Evolutionary conservation across 371 early-diverging fungal genomes (phyloP), one percentile per base, ranked within the genome.

Genomic region (Zopfochytrium polystomum): DNA sequence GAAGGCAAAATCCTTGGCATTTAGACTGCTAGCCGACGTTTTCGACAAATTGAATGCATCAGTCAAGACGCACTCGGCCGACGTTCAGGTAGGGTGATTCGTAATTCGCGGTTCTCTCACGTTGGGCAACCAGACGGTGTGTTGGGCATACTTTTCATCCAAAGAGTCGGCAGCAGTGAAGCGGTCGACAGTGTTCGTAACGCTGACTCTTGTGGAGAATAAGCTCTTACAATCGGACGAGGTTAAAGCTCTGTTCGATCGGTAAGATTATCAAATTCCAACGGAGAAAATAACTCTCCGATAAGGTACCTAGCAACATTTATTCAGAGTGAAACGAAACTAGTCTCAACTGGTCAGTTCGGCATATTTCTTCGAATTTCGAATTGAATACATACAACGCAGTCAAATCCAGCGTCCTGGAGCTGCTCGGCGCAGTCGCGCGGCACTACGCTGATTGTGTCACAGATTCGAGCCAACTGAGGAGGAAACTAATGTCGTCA

Each of bases 401-500:
- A 67, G 68, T 68, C 22, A 68, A 68, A 47, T 52, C 65, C 30
- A 38, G 53, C 1, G 50, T 68, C 34, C 52, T 68, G 4, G 62
- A 62, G 46, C 27, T 68, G 52, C 52, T 63, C 25, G 69, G 69
- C 5, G 45, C 42, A 0, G 30, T 56, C 20, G 56, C 46, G 2
- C 50, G 62, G 18, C 43, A 45, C 44, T 68, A 64, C 64, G 58
- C 64, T 2, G 49, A 64, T 7, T 52, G 50, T 1, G 62, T 68
- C 29, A 55, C 68, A 1, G 62, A 68, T 42, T 53, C 53, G 20
- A 33, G 13, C 7, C 52, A 55, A 20, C 22, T 64, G 33, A 63
- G 55, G 31, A 50, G 61, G n/a, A 42, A 60, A 11, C 35, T 60
- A 23, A 18, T 68, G 58, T 46, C 6, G n/a, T 55, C 69, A 31